phyloP scores from a whole-genome alignment of 2,329 filamentous ascomycete genomes.

The Didymella pomorum region DNA sequence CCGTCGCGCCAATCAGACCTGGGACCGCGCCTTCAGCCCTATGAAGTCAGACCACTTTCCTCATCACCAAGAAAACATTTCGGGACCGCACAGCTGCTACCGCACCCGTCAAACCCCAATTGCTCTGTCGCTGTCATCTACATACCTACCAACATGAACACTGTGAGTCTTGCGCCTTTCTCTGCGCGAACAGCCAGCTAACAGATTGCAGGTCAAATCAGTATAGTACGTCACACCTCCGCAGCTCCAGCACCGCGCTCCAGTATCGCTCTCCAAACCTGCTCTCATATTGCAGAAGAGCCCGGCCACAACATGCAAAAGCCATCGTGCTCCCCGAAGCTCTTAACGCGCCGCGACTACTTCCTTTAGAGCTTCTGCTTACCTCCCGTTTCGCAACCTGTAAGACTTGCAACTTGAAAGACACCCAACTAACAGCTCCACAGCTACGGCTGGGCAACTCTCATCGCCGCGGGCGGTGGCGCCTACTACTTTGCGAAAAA shows the following conservation, averaged over 20 bases:
- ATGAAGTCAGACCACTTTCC: slow-evolving; percentile 31
- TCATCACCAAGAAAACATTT: slow-evolving; percentile 31
- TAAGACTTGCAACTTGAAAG: too few species aligned
- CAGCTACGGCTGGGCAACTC: slow-evolving; percentile 90
- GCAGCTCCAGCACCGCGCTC: neutral
- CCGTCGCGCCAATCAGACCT: slow-evolving; percentile 16
- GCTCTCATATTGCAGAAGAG: too few species aligned
- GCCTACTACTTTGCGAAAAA: slow-evolving; percentile 97
- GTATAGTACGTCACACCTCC: slow-evolving; percentile 60
- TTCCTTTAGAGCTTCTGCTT: too few species aligned
- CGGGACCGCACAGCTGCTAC: slow-evolving; percentile 13
- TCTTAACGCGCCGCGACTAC: too few species aligned
- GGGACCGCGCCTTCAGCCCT: slow-evolving; percentile 10
- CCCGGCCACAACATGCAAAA: too few species aligned
- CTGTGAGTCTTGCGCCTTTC: slow-evolving; percentile 50
- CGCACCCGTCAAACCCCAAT: neutral
- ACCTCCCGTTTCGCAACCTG: too few species aligned
- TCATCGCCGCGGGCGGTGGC: slow-evolving; percentile 83
- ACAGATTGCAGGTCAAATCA: slow-evolving; percentile 61
- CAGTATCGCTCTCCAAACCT: too few species aligned
- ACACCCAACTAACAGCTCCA: slow-evolving; percentile 21
- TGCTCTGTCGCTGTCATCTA: neutral
- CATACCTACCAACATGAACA: slow-evolving; percentile 57
- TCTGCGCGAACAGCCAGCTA: slow-evolving; percentile 13
- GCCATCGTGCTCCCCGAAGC: too few species aligned